phyloP scores from a whole-genome alignment of 208 protist species.

The Wallacemonas rigidus region DNA sequence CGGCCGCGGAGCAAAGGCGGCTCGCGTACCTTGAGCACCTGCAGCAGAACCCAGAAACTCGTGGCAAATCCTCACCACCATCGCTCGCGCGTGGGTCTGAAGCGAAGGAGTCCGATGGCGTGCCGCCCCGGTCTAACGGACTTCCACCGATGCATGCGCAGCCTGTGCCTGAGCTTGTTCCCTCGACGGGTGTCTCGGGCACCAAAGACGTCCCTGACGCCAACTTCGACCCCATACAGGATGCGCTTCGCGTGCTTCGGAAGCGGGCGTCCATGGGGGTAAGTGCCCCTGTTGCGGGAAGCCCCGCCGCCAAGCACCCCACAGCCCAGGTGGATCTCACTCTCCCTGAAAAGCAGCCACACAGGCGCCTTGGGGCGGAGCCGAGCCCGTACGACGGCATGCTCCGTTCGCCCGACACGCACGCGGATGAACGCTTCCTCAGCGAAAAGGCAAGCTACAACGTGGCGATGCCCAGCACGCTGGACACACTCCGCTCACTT shows the following conservation, averaged over 20 bases:
- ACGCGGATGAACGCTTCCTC: constrained; percentile 28
- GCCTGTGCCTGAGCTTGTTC: constrained; percentile 1
- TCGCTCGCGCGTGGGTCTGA: neutral
- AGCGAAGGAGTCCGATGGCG: neutral
- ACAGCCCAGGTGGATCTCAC: constrained; percentile 8
- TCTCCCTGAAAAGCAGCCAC: constrained; percentile 14
- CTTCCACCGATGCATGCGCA: constrained; percentile 1
- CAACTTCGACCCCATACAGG: constrained; percentile 14
- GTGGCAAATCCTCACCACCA: neutral
- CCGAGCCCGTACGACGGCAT: constrained; percentile 36
- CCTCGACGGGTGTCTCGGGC: constrained; percentile 5
- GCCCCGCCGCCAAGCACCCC: neutral
- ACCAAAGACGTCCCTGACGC: constrained; percentile 14
- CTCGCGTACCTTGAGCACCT: constrained; percentile 1
- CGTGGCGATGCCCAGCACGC: constrained; percentile 54
- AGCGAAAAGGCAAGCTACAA: constrained; percentile 20
- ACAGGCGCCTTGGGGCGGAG: constrained; percentile 20
- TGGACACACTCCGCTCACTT: constrained; percentile 67
- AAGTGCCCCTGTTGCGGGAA: neutral
- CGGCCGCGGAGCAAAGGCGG: constrained; percentile 5
- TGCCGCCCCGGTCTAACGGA: constrained; percentile 1
- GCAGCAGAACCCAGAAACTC: neutral
- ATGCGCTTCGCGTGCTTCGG: constrained; percentile 19
- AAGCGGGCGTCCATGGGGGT: neutral
- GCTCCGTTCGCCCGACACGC: constrained; percentile 26